Conservation (phyloP, 495 filamentous ascomycete genomes). For the Usnea hakonensis region DNA sequence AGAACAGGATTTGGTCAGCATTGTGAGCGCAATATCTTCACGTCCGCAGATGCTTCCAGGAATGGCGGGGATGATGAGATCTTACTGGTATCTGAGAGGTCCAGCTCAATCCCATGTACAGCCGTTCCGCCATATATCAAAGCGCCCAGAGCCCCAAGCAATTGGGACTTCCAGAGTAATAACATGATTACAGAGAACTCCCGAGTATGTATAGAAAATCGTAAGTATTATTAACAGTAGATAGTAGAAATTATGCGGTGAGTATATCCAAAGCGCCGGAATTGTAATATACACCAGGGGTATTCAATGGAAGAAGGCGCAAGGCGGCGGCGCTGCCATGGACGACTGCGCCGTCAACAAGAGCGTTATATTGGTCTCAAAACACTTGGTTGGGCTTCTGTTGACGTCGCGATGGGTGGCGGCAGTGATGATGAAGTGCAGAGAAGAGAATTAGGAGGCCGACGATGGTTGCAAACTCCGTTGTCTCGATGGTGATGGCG, state of each 20-base stretch:
- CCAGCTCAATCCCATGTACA: slow-evolving; percentile 19
- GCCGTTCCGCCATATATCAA: slow-evolving; percentile 12
- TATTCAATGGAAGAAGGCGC: neutral
- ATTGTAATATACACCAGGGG: neutral
- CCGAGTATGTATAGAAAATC: neutral
- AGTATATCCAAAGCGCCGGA: slow-evolving; percentile 5
- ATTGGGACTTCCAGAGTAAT: slow-evolving; percentile 1
- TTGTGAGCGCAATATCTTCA: neutral
- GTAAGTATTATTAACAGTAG: no score
- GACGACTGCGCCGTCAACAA: slow-evolving; percentile 6
- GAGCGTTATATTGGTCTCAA: neutral
- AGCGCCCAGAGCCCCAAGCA: slow-evolving; percentile 13
- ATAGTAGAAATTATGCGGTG: slow-evolving; percentile 4
- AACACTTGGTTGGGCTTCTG: neutral
- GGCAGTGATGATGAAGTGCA: neutral
- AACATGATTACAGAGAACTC: slow-evolving; percentile 15
- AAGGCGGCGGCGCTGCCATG: slow-evolving; percentile 20
- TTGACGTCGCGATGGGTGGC: neutral
- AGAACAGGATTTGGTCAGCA: slow-evolving; percentile 1
- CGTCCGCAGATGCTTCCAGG: neutral
- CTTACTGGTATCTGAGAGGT: slow-evolving; percentile 21
- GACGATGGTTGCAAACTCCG: neutral
- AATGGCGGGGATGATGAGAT: neutral
- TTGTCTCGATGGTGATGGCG: slow-evolving; percentile 1
- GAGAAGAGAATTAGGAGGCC: neutral